phyloP scores from a whole-genome alignment of 2,329 filamentous ascomycete species.

The Myrmaecium sp. region DNA sequence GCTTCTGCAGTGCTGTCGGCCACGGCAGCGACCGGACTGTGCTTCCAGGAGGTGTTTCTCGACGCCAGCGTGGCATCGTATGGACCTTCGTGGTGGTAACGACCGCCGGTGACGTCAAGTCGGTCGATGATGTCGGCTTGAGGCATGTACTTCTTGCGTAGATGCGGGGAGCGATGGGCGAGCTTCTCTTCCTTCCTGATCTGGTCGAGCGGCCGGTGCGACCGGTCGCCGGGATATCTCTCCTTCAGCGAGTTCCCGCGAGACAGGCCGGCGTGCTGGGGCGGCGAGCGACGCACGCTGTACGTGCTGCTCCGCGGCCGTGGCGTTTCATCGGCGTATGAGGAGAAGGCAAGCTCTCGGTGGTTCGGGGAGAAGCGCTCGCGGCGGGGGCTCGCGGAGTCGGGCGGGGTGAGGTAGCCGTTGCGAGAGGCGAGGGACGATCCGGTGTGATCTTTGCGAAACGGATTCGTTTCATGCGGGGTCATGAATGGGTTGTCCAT shows the following conservation, averaged over 20 bases:
- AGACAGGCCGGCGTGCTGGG: slow-evolving; percentile 15
- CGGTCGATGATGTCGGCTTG: slow-evolving; percentile 64
- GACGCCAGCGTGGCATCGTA: slow-evolving; percentile 69
- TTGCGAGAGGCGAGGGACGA: slow-evolving; percentile 7
- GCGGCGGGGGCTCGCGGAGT: slow-evolving; percentile 36
- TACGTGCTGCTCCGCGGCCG: slow-evolving; percentile 19
- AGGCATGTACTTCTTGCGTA: slow-evolving; percentile 47
- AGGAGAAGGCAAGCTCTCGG: slow-evolving; percentile 16
- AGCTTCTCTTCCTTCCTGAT: slow-evolving; percentile 44
- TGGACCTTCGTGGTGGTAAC: slow-evolving; percentile 80
- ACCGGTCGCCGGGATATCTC: slow-evolving; percentile 47
- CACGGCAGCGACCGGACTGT: slow-evolving; percentile 63
- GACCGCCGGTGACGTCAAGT: slow-evolving; percentile 50
- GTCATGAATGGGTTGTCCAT: slow-evolving; percentile 12
- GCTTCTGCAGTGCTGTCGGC: slow-evolving; percentile 57
- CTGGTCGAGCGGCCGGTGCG: slow-evolving; percentile 49
- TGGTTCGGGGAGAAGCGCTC: slow-evolving; percentile 16
- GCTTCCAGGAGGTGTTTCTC: slow-evolving; percentile 47
- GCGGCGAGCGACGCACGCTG: slow-evolving; percentile 10
- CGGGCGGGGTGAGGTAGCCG: slow-evolving; percentile 34
- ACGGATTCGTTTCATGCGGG: slow-evolving; percentile 26
- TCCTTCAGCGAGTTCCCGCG: slow-evolving; percentile 37
- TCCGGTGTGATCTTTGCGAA: too few species aligned
- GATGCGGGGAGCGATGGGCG: slow-evolving; percentile 49
- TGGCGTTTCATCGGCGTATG: slow-evolving; percentile 9